Evolutionary conservation across 2,329 filamentous ascomycete genomes (phyloP), one percentile per base, ranked within the genome.

Genomic region (Trichoderma afroharzianum): DNA sequence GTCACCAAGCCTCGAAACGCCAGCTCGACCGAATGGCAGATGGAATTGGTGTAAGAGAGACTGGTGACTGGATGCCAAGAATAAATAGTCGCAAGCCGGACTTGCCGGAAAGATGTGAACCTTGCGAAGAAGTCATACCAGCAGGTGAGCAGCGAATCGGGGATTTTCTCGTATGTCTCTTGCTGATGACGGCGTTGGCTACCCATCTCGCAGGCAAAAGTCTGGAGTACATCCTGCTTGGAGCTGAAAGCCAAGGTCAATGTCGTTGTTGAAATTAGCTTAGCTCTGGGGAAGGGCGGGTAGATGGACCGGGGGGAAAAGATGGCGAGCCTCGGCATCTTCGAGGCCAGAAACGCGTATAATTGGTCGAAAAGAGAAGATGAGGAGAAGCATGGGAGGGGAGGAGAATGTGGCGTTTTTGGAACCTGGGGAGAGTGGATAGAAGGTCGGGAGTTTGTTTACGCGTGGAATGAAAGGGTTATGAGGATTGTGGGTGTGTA

Each of bases 291-390:
- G n/a, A 50, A 50, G 47, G 47, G 47, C 47, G 47, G 47, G n/a
- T 14, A 28, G 53, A n/a, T 18, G 26, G 28, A 18, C 26, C 28
- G 15, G 26, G 53, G 53, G 53, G 15, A 15, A 11, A n/a, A 24
- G 33, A 36, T 6, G 53, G 59, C 28, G 64, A 67, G 28, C 63
- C 70, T 71, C 70, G 70, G 70, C 57, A 71, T 69, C 64, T 43
- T 57, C 3, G 39, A n/a, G 32, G 63, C 33, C 57, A 33, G 39
- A 71, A 55, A 21, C 43, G 39, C 24, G 5, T 39, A 6, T 63
- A 8, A 71, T 71, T 71, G 70, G 70, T 43, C 39, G 39, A n/a
- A 63, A 30, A 8, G 28, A 15, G 53, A 33, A 26, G 21, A 63
- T 39, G 33, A 36, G 33, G 33, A 36, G 33, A 36, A 36, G 33